phyloP scores from a whole-genome alignment of 2,329 filamentous ascomycete genomes.

The Diplodia corticola region DNA sequence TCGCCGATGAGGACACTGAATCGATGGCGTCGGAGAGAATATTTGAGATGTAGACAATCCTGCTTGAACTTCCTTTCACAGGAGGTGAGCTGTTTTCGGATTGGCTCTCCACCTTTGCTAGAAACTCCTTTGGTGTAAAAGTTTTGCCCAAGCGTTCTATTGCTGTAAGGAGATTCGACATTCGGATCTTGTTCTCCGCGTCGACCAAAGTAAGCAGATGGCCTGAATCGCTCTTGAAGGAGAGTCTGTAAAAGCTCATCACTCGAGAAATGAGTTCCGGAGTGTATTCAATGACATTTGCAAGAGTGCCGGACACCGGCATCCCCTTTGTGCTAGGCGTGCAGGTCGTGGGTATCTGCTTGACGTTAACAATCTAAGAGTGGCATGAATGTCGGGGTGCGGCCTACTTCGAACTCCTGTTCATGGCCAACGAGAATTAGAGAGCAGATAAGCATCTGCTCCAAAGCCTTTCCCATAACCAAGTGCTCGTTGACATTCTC shows the following conservation, averaged over 20 bases:
- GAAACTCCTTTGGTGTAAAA: background rate
- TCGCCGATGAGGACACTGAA: background rate
- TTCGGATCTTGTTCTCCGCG: slow-evolving; percentile 18
- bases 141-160: slow-evolving; percentile 9
- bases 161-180: slow-evolving; percentile 13
- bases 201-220: slow-evolving; percentile 16
- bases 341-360: slow-evolving; percentile 14
- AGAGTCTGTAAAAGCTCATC: slow-evolving; percentile 20
- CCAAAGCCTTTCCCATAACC: slow-evolving; percentile 96
- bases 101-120: slow-evolving; percentile 39
- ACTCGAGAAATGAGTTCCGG: slow-evolving; percentile 19
- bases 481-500: slow-evolving; percentile 83
- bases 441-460: slow-evolving; percentile 80
- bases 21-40: slow-evolving; percentile 66
- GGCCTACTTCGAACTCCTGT: slow-evolving; percentile 71
- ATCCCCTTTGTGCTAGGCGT: slow-evolving; percentile 15
- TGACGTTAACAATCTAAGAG: background rate
- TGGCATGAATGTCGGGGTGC: background rate
- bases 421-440: slow-evolving; percentile 82
- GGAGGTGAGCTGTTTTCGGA: slow-evolving; percentile 40
- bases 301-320: slow-evolving; percentile 10
- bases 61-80: slow-evolving; percentile 26
- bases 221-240: slow-evolving; percentile 20
- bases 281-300: slow-evolving; percentile 5
- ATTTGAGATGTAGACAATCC: slow-evolving; percentile 56